Base-by-base conservation (phyloP, 345 rosid species). In the Firmiana major region DNA sequence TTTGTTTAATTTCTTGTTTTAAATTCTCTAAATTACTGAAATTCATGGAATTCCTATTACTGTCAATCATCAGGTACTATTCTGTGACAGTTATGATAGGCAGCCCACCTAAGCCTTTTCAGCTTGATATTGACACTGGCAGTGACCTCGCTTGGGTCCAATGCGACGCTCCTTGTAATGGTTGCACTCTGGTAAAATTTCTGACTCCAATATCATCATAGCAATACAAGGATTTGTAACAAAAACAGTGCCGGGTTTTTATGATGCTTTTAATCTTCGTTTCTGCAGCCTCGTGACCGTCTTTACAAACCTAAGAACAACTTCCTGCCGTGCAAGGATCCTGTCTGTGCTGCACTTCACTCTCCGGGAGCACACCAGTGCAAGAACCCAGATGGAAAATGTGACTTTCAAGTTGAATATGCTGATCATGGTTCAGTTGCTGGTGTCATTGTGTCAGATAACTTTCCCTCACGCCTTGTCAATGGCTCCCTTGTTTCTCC, bases 111-210 rank as follows among this genome's bases (percentile, higher is more conserved):
- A 94, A 91, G 89, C 51, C 76, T 73, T 94, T 77, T 77, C 92
- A 94, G 54, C 86, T 94, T 58, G 98, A 94, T 75, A 88, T 94
- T 21, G 98, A 94, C 81, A 91, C 97, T 17, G 98, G 98, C 21
- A 93, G 98, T 79, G 97, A 93, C 72, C 88, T 93, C 64, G 87
- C 97, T 76, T 93, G 98, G 98, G 90, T 94, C 68, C 97, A 94
- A 65, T 94, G 98, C 75, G 92, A 93, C 86, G 98, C 94, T 38
- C 97, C 97, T 31, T 94, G 98, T 77, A 82, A 9, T 7, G 86
- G 94, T 26, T 94, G 98, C 88, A 88, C 90, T 10, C 71, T 77
- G 97, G 98, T 94, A 79, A 70, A 51, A 9, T 31, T 34, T 51
- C 60, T 49, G 19, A 17, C 51, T n/a, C 51, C 6, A 43, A 67